Evolutionary conservation across 1,139 yeast genomes (phyloP).

Genomic region (Suhomyces coccinellae): DNA sequence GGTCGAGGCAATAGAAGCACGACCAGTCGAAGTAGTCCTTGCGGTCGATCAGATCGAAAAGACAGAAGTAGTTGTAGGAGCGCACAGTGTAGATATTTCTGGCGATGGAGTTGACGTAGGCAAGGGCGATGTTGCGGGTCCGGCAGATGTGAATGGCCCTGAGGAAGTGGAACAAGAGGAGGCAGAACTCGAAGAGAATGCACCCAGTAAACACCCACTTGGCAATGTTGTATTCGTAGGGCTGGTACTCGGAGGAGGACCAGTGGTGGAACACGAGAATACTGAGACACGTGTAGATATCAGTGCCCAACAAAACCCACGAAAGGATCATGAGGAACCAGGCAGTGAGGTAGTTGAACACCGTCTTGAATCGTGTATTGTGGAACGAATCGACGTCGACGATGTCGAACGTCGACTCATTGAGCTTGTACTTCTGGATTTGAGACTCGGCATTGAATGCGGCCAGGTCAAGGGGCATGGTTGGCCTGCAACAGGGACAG

Average conservation of each 20-base stretch:
- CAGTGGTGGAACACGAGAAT: constrained; percentile 75
- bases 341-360: constrained; percentile 53
- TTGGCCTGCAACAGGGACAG: not conserved
- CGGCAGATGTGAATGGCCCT: constrained; percentile 60
- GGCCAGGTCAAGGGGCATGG: constrained; percentile 6
- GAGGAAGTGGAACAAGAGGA: constrained; percentile 57
- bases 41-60: constrained; percentile 66
- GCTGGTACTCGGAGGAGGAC: constrained; percentile 58
- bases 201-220: constrained; percentile 86
- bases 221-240: constrained; percentile 58
- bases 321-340: constrained; percentile 55
- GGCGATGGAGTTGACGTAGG: constrained; percentile 69
- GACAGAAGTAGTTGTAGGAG: constrained; percentile 66
- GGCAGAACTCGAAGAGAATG: constrained; percentile 68
- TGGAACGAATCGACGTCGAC: constrained; percentile 50
- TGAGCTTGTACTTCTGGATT: constrained; percentile 36
- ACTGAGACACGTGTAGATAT: constrained; percentile 76
- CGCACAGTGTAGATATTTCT: constrained; percentile 56
- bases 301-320: constrained; percentile 63
- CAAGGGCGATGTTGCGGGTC: constrained; percentile 66
- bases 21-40: constrained; percentile 68
- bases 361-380: constrained; percentile 53
- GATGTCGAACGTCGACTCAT: constrained; percentile 45
- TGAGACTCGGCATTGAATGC: constrained; percentile 19
- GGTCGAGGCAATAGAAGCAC: constrained; percentile 66